Evolutionary conservation across 2,329 filamentous ascomycete genomes (phyloP).

Genomic region (Berkeleyomyces rouxiae): DNA sequence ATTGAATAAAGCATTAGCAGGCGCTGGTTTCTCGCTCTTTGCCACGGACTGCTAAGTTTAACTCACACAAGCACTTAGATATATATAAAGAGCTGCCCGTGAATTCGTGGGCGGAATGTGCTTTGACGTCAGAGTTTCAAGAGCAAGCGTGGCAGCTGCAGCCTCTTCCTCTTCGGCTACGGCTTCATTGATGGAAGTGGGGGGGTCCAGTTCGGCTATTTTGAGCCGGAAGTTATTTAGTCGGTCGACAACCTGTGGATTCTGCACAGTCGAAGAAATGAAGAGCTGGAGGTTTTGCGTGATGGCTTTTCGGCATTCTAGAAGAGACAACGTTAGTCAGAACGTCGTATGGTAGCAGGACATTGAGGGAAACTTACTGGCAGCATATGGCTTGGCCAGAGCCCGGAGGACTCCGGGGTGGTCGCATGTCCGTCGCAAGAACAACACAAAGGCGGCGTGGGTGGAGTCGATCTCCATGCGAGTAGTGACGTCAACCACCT

Average conservation of each 20-base stretch:
- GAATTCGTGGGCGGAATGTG: constrained; percentile 60
- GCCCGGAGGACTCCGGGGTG: constrained; percentile 37
- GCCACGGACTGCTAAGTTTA: neutral
- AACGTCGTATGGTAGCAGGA: neutral
- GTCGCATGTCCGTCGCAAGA: constrained; percentile 45
- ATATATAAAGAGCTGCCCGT: constrained; percentile 68
- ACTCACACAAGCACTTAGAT: constrained; percentile 63
- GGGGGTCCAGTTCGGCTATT: constrained; percentile 32
- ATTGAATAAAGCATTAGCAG: neutral
- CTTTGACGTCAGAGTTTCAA: constrained; percentile 37
- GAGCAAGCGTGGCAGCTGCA: constrained; percentile 28
- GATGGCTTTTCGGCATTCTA: constrained; percentile 32
- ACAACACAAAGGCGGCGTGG: constrained; percentile 45
- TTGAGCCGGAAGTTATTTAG: constrained; percentile 43
- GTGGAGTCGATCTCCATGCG: constrained; percentile 43
- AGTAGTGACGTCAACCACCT: constrained; percentile 27
- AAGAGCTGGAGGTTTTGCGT: constrained; percentile 36
- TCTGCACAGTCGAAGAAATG: constrained; percentile 39
- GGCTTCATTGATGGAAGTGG: neutral
- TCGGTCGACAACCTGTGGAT: constrained; percentile 33
- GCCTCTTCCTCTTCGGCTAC: constrained; percentile 23
- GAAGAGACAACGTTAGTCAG: neutral
- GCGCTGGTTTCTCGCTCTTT: neutral
- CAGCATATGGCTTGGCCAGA: constrained; percentile 32
- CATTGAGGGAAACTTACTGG: neutral